Evolutionary conservation across 164 flowering plant species (phyloP).

Genomic region (Vitis rotundifolia): DNA sequence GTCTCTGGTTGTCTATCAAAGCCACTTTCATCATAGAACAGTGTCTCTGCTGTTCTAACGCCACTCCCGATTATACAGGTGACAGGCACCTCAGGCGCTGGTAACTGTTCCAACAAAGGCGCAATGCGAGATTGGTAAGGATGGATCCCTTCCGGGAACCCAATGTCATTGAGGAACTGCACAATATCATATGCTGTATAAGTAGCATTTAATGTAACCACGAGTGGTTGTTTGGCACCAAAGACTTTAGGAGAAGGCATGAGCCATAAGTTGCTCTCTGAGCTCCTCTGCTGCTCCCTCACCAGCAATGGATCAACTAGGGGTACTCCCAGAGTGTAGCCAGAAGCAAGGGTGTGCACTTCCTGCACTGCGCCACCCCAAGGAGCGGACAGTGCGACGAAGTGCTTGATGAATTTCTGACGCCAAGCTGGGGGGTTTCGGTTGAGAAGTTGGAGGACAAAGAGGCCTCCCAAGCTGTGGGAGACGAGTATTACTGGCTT

Average conservation of each 20-base stretch:
- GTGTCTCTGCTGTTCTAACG: slow-evolving; percentile 60
- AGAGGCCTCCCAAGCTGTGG: slow-evolving; percentile 91
- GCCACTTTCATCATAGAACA: slow-evolving; percentile 60
- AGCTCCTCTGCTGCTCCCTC: slow-evolving; percentile 77
- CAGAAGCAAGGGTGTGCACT: slow-evolving; percentile 88
- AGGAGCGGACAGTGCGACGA: slow-evolving; percentile 72
- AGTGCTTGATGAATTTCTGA: slow-evolving; percentile 59
- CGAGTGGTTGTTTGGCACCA: slow-evolving; percentile 30
- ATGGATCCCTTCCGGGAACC: slow-evolving; percentile 53
- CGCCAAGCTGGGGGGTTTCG: slow-evolving; percentile 66
- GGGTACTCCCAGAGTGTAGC: slow-evolving; percentile 79
- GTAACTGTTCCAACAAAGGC: slow-evolving; percentile 43
- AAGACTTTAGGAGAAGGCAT: slow-evolving; percentile 65
- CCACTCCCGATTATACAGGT: slow-evolving; percentile 80
- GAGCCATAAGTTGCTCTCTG: slow-evolving; percentile 94
- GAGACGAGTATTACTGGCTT: slow-evolving; percentile 76
- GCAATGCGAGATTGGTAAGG: slow-evolving; percentile 57
- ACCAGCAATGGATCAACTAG: slow-evolving; percentile 73
- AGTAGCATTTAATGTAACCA: slow-evolving; percentile 38
- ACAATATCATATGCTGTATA: slow-evolving; percentile 55
- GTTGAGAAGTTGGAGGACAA: slow-evolving; percentile 72
- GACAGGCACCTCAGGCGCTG: slow-evolving; percentile 51
- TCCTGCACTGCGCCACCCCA: slow-evolving; percentile 89
- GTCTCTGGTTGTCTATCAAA: slow-evolving; percentile 72
- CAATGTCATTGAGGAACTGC: slow-evolving; percentile 68